phyloP scores from a whole-genome alignment of 2,329 filamentous ascomycete species.

The Nemania serpens region DNA sequence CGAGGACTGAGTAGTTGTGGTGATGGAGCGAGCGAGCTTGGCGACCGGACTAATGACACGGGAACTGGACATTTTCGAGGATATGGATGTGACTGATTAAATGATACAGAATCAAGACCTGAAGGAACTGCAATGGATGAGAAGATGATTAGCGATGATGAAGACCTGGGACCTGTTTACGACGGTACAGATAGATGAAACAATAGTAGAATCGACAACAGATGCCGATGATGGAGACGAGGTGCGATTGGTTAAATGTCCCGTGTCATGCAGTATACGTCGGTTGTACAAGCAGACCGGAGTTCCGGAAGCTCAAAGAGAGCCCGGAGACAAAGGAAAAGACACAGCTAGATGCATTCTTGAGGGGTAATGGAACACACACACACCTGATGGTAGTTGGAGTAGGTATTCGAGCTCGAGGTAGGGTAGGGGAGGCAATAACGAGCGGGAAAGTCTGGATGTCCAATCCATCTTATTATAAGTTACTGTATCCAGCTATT shows the following conservation, averaged over 20 bases:
- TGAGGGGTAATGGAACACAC: conserved; percentile 17
- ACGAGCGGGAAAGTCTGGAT: neutral
- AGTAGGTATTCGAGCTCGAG: neutral
- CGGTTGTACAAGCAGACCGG: conserved; percentile 18
- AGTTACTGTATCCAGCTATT: neutral
- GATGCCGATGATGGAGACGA: neutral
- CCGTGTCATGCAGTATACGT: neutral
- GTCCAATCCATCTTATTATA: conserved; percentile 22
- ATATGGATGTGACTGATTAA: neutral
- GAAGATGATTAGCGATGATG: conserved; percentile 3
- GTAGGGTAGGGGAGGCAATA: neutral
- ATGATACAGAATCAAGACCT: neutral
- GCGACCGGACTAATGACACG: conserved; percentile 41
- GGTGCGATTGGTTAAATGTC: conserved; percentile 8
- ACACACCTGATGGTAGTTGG: conserved; percentile 26
- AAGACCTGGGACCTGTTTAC: neutral
- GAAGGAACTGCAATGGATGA: conserved; percentile 1
- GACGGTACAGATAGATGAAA: neutral
- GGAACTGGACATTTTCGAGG: conserved; percentile 37
- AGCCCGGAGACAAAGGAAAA: neutral
- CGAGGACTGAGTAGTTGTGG: conserved; percentile 36
- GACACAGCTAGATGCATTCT: conserved; percentile 7
- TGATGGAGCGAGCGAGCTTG: conserved; percentile 41
- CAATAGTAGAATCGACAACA: neutral
- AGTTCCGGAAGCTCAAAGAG: conserved; percentile 24